A percentile compares a stretch with the other conserved stretches of the same genome.
phyloP scores from a whole-genome alignment of 257 asterid species.

The Nicotiana tomentosiformis region DNA sequence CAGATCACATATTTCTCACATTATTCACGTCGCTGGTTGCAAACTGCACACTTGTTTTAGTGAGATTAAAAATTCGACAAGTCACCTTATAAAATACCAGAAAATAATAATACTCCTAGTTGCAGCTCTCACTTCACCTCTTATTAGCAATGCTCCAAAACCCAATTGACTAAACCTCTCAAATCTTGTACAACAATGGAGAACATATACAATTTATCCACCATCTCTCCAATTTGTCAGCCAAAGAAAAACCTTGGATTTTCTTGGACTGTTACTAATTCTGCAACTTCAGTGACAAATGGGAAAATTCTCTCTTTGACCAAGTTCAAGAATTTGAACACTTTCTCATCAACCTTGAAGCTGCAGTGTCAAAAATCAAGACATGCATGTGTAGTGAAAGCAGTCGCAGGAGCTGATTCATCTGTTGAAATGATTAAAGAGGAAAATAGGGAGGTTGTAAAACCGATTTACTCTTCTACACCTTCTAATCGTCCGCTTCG shows the following conservation, averaged over 20 bases:
- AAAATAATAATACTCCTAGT: neutral
- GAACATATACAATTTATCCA: neutral
- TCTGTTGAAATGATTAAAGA: constrained; percentile 5
- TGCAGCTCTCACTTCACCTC: neutral
- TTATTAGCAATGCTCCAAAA: neutral
- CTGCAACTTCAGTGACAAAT: neutral
- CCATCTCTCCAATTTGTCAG: neutral
- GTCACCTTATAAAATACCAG: neutral
- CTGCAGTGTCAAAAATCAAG: constrained; percentile 15
- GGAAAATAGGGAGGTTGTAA: constrained; percentile 8
- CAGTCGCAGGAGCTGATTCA: constrained; percentile 24
- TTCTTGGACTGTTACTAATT: neutral
- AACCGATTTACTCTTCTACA: constrained; percentile 67
- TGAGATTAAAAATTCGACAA: neutral
- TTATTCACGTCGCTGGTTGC: no score
- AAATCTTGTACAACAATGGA: neutral
- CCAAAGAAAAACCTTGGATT: neutral
- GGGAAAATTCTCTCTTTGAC: neutral
- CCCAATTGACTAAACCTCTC: neutral
- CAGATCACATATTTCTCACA: no score
- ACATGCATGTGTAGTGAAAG: constrained; percentile 17
- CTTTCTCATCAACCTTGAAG: neutral
- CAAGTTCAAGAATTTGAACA: neutral
- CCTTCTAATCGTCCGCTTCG: constrained; percentile 69
- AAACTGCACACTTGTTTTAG: no score